These are phyloP conservation scores for Trypanosoma scelopori DNA, from an alignment of 208 protist genomes.

Conservation along the genomic window DNA sequence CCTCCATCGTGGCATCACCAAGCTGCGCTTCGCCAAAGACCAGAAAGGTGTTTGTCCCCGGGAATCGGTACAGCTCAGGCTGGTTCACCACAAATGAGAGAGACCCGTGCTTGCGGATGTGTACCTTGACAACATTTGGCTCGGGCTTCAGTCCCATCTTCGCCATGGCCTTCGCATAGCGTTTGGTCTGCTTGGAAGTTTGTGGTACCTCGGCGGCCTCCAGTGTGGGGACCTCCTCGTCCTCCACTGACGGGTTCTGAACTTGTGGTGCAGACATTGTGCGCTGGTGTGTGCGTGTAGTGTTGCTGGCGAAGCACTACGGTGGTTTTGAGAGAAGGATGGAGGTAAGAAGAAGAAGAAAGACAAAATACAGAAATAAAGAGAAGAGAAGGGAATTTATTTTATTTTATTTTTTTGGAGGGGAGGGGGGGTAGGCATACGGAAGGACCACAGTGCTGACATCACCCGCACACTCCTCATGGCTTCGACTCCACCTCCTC, in stretches of 20 bases:
- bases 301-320: conserved; percentile 9
- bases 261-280: conserved; percentile 57
- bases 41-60: conserved; percentile 96
- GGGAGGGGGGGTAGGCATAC: too few species aligned
- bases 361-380: neutral
- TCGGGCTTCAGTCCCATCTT: conserved; percentile 97
- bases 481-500: too few species aligned
- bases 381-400: too few species aligned
- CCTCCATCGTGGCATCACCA: conserved; percentile 80
- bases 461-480: too few species aligned
- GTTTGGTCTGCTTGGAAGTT: conserved; percentile 89
- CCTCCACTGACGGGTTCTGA: conserved; percentile 57
- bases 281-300: neutral
- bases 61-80: conserved; percentile 97
- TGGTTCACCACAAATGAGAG: conserved; percentile 92
- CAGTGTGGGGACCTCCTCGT: conserved; percentile 76
- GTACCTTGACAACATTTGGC: conserved; percentile 90
- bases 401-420: too few species aligned
- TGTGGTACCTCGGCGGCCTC: conserved; percentile 70
- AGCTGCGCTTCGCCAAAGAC: conserved; percentile 98
- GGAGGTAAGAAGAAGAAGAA: neutral
- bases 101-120: conserved; percentile 89
- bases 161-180: conserved; percentile 95
- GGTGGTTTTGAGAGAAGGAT: conserved; percentile 5
- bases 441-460: too few species aligned